Base-by-base conservation (phyloP, 352 stramenopile genomes). In the Phytopythium cucurbitacearum region DNA sequence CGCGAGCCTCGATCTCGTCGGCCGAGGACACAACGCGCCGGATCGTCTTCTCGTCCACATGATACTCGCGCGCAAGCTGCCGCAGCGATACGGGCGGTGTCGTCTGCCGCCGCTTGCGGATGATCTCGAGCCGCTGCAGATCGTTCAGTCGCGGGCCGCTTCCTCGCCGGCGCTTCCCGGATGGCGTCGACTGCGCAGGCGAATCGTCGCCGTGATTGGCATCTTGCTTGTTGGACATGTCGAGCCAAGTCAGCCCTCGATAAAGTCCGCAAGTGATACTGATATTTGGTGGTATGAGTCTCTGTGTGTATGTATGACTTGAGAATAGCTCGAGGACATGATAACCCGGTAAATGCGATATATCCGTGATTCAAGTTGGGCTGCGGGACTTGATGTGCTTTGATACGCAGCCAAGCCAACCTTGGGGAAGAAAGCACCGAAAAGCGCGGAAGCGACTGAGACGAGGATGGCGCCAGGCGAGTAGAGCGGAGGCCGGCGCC, bases 81-180 rank as follows among this genome's bases (percentile, higher is more conserved):
- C 64, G 64, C 34, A 71, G 34, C 12, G 64, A 61, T 3, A 62
- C 21, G 0, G 42, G 39, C 0, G 54, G 56, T 0, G 39, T 33
- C 0, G 56, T 7, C 2, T 15, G 21, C n/a, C 52, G 49, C 12
- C 62, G 60, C 7, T 45, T 50, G 16, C 45, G 64, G 8, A 68
- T 51, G 56, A 71, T 71, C 59, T 68, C 59, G 35, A 71, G 45
- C 0, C 64, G 59, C 59, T 71, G 64, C 40, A 68, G 44, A 34
- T 68, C 64, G 44, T 57, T 71, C 3, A 68, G 64, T 11, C 64
- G 64, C 36, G 55, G 64, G 4, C 64, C 59, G 4, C 11, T 28
- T 21, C 62, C 62, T n/a, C 57, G 57, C 1, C 49, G 41, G 9
- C 64, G 56, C 52, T 68, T 68, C 28, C 49, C 11, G 21, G 21